phyloP scores from a whole-genome alignment of 2,329 filamentous ascomycete species.

The Colletotrichum melonis region DNA sequence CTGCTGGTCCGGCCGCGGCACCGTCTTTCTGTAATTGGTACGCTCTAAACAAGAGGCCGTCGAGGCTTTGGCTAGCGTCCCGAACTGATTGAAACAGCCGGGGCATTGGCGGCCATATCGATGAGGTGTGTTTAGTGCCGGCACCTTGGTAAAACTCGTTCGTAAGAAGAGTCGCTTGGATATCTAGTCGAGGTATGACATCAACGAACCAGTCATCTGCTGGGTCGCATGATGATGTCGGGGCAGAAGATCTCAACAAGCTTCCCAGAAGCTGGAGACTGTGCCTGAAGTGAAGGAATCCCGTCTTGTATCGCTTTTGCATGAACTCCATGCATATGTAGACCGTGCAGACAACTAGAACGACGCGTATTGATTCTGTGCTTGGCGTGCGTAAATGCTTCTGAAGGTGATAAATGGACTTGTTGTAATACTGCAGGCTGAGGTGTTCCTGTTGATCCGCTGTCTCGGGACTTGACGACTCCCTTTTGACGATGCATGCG shows the following conservation, averaged over 20 bases:
- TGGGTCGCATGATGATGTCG: slow-evolving; percentile 27
- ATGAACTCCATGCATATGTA: slow-evolving; percentile 49
- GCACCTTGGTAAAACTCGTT: background rate
- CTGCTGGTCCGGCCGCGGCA: background rate
- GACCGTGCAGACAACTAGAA: slow-evolving; percentile 50
- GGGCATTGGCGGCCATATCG: background rate
- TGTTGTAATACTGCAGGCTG: slow-evolving; percentile 49
- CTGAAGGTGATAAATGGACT: slow-evolving; percentile 50
- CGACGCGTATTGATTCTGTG: slow-evolving; percentile 47
- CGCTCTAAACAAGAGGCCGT: background rate
- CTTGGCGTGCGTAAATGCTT: slow-evolving; percentile 43
- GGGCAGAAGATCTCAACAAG: slow-evolving; percentile 43
- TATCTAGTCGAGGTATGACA: slow-evolving; percentile 48
- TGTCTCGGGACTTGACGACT: slow-evolving; percentile 19
- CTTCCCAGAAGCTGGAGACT: slow-evolving; percentile 46
- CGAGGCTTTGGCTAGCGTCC: slow-evolving; percentile 22
- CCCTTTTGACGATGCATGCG: slow-evolving; percentile 45
- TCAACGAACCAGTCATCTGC: slow-evolving; percentile 57
- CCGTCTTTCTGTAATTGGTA: background rate
- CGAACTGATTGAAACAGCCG: slow-evolving; percentile 1
- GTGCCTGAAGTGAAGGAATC: slow-evolving; percentile 54
- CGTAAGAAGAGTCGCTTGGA: slow-evolving; percentile 42
- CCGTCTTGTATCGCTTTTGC: slow-evolving; percentile 49
- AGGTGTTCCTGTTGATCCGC: slow-evolving; percentile 37
- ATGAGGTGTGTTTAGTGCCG: background rate